Evolutionary conservation across 306 rosid genomes (phyloP), one percentile per base, ranked within the genome.

Genomic region (Quercus berberidifolia): DNA sequence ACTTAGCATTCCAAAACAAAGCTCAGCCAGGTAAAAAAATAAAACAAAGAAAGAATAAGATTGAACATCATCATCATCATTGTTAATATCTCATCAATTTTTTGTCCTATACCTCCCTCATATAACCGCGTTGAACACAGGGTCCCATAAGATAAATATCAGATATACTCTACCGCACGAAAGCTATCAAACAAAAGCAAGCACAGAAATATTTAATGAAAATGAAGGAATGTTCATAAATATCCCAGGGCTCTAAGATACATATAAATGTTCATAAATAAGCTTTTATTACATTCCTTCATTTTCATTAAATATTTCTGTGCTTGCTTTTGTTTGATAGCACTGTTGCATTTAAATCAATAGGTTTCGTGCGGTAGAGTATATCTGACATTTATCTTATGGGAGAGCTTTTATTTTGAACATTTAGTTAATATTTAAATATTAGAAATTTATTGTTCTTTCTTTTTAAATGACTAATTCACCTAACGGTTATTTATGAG

Each of bases 161-260:
- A 52, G 15, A 54, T 19, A 25, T 35, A 77, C 15, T 18, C 28
- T 26, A 25, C 59, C 62, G 54, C 82, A 84, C 77, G 87, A 76
- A 68, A 84, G 30, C 81, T 69, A 70, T 14, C 74, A 75, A 71
- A 75, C 83, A 83, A 74, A 52, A 17, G 20, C 41, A 77, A 23
- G 3, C 19, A 20, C 17, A 33, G 7, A 49, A 38, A 38, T 38
- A 20, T 3, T 19, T 2, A 51, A 18, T 10, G 3, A 20, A 54
- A 68, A 4, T 4, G 17, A 10, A 4, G 46, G 46, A 38, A 35
- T 5, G 10, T 23, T 23, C 25, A 23, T n/a, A n/a, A n/a, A n/a
- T n/a, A n/a, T n/a, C n/a, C n/a, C n/a, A n/a, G n/a, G n/a, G n/a
- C n/a, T n/a, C n/a, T n/a, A n/a, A n/a, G n/a, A n/a, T n/a, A n/a